These are phyloP conservation scores for Russula sp. DNA, from an alignment of 768 basidiomycete species.

Conservation along the genomic window DNA sequence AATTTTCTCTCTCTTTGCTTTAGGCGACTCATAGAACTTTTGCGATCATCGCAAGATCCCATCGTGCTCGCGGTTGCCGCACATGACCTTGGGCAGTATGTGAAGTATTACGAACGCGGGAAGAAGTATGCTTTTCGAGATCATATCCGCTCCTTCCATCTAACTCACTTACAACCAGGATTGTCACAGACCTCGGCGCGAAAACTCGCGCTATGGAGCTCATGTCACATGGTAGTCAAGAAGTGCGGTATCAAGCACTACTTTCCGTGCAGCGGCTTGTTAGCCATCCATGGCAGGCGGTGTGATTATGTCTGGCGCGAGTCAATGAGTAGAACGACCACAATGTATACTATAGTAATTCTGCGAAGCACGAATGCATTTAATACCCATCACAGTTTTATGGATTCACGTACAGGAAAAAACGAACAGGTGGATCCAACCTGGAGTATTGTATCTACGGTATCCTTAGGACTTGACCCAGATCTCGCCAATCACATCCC, in stretches of 20 bases:
- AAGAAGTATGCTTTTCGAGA: conserved; percentile 65
- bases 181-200: conserved; percentile 79
- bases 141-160: neutral
- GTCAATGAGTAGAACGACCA: neutral
- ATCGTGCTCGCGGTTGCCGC: conserved; percentile 86
- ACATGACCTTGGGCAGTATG: conserved; percentile 92
- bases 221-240: conserved; percentile 83
- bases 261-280: conserved; percentile 89
- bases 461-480: conserved; percentile 47
- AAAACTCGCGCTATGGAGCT: conserved; percentile 89
- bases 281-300: conserved; percentile 79
- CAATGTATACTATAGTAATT: conserved; percentile 13
- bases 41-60: conserved; percentile 69
- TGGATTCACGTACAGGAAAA: neutral
- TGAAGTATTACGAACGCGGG: conserved; percentile 86
- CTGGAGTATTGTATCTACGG: neutral
- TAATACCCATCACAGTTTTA: conserved; percentile 7
- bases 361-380: conserved; percentile 20
- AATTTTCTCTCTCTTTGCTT: neutral
- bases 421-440: neutral
- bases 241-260: conserved; percentile 90
- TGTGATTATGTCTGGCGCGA: conserved; percentile 34
- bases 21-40: conserved; percentile 71
- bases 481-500: conserved; percentile 67
- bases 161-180: conserved; percentile 42